Conservation (phyloP, 768 basidiomycete species). For the Boletus pseudopeckii region DNA sequence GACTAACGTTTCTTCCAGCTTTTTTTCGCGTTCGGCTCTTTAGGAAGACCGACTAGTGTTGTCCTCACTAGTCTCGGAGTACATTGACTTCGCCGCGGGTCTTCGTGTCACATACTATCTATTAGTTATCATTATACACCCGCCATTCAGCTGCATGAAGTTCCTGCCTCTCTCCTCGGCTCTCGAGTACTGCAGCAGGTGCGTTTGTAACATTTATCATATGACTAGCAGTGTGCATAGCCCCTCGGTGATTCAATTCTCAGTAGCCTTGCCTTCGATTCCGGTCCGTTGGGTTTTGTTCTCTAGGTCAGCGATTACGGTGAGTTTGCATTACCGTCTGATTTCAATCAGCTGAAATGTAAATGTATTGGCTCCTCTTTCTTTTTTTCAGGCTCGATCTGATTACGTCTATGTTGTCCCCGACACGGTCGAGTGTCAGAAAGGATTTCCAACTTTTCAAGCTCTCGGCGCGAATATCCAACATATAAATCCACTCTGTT, state of each 20-base stretch:
- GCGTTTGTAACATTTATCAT: background rate
- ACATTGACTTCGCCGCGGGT: background rate
- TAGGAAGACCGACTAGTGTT: too few relatives aligned
- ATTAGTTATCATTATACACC: background rate
- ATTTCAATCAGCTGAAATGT: background rate
- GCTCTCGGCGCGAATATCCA: background rate
- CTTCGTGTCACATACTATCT: background rate
- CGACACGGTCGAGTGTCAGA: background rate
- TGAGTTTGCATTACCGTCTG: background rate
- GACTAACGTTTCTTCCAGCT: too few relatives aligned
- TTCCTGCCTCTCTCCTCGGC: background rate
- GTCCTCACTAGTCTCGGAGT: too few relatives aligned
- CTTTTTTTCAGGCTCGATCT: background rate
- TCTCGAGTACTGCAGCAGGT: background rate
- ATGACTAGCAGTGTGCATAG: background rate
- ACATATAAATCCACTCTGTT: background rate
- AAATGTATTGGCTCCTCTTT: background rate
- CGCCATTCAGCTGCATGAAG: background rate
- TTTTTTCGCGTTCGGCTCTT: background rate
- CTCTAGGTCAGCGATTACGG: background rate
- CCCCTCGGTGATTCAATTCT: too few relatives aligned
- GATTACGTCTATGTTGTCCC: background rate
- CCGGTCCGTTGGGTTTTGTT: background rate
- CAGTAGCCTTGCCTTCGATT: background rate
- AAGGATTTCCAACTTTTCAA: background rate